These are phyloP conservation scores for Teratosphaeriaceae sp. DNA, from an alignment of 2,329 filamentous ascomycete genomes.

Conservation along the genomic window DNA sequence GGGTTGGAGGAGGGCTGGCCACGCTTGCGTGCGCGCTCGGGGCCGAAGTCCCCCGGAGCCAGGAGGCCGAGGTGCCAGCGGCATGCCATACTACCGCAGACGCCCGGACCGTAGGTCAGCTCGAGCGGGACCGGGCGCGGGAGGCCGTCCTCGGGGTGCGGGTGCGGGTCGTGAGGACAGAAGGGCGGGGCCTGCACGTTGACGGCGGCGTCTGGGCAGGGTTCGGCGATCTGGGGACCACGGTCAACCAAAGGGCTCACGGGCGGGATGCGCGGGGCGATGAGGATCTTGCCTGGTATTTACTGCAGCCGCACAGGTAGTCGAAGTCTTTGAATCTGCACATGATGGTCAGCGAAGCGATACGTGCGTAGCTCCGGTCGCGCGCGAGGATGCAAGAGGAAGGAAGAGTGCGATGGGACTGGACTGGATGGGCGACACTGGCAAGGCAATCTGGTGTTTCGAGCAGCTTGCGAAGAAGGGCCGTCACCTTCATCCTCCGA, in stretches of 20 bases:
- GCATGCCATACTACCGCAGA: neutral
- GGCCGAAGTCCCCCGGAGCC: neutral
- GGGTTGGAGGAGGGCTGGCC: neutral
- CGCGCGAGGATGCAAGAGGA: no score
- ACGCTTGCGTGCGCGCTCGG: neutral
- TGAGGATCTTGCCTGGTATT: neutral
- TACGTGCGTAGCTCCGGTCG: no score
- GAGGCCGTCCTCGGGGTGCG: neutral
- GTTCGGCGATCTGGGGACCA: neutral
- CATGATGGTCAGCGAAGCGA: no score
- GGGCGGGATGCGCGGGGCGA: no score
- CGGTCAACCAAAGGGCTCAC: no score
- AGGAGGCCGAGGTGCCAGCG: neutral
- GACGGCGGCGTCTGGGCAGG: neutral
- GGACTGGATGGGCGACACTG: no score
- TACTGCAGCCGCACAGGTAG: neutral
- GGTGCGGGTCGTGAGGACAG: neutral
- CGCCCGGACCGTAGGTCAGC: neutral
- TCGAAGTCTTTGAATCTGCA: neutral
- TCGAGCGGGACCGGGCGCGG: neutral
- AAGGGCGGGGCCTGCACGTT: neutral
- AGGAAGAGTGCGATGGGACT: no score
- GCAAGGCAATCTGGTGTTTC: no score
- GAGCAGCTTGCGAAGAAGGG: no score
- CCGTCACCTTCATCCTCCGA: no score